Percentiles rank a stretch among this genome's conserved stretches.
Evolutionary conservation across 805 yeast species (phyloP).

Genomic region (Candida qinlingensis): DNA sequence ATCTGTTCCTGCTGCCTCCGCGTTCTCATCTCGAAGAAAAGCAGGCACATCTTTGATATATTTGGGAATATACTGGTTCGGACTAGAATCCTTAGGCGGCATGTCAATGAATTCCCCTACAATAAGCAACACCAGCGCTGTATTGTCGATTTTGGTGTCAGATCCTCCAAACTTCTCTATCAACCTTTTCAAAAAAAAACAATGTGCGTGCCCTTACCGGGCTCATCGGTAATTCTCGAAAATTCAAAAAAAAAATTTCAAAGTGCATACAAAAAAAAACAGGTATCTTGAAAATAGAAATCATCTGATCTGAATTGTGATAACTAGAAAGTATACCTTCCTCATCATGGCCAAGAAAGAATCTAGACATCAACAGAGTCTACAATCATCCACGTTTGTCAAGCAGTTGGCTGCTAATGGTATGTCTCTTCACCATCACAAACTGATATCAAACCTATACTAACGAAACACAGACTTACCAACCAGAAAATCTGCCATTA

Average conservation of each 20-base stretch:
- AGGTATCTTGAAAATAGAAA: no score
- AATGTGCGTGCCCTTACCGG: background rate
- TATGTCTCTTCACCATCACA: constrained; percentile 14
- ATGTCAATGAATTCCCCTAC: background rate
- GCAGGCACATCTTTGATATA: constrained; percentile 37
- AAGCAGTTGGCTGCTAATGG: constrained; percentile 81
- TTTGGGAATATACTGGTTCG: constrained; percentile 31
- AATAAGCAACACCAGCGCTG: no score
- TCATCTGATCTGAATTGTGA: no score
- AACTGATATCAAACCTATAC: background rate
- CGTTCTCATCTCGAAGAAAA: constrained; percentile 27
- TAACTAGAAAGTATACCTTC: no score
- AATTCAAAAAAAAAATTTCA: background rate
- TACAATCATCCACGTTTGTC: constrained; percentile 49
- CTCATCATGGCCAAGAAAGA: background rate
- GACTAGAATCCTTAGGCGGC: constrained; percentile 20
- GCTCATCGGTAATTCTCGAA: constrained; percentile 3
- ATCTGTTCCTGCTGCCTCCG: constrained; percentile 28
- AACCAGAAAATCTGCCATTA: constrained; percentile 69
- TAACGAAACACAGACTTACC: constrained; percentile 39
- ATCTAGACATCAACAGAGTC: background rate
- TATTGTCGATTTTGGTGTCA: no score
- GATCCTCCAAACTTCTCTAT: background rate
- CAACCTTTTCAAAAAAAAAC: background rate
- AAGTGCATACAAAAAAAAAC: no score